phyloP scores from a whole-genome alignment of 2,329 filamentous ascomycete species.

The Gnomoniopsis smithogilvyi region DNA sequence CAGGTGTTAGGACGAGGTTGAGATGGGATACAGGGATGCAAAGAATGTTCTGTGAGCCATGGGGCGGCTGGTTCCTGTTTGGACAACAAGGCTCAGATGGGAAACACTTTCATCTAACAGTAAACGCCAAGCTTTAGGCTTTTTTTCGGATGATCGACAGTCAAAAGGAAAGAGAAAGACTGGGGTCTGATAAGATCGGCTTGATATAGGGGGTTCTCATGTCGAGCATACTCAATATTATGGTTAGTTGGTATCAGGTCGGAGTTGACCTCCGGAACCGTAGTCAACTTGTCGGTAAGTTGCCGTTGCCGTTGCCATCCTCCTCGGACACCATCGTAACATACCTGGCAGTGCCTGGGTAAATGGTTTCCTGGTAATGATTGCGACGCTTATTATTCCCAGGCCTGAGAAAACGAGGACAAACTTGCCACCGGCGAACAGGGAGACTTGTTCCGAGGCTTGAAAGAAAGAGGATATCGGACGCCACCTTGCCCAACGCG shows the following conservation, averaged over 20 bases:
- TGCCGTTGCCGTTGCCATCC: not conserved
- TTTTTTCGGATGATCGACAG: slow-evolving; percentile 8
- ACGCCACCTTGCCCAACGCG: not conserved
- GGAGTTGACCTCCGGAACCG: not conserved
- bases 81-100: not conserved
- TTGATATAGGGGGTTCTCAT: not conserved
- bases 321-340: not conserved
- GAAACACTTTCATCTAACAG: not conserved
- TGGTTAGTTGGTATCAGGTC: not conserved
- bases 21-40: not conserved
- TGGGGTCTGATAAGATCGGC: slow-evolving; percentile 9
- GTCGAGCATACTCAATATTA: not conserved
- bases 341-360: too few species aligned
- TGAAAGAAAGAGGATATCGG: not conserved
- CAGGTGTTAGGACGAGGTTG: not conserved
- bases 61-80: slow-evolving; percentile 7
- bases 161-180: not conserved
- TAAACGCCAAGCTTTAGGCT: slow-evolving; percentile 9
- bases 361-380: too few species aligned
- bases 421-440: not conserved
- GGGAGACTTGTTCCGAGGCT: not conserved
- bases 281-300: not conserved
- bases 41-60: not conserved
- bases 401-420: too few species aligned
- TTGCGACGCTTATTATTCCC: too few species aligned